These are phyloP conservation scores for Vanderwaltozyma tropicalis DNA, from an alignment of 805 yeast genomes.

Conservation along the genomic window DNA sequence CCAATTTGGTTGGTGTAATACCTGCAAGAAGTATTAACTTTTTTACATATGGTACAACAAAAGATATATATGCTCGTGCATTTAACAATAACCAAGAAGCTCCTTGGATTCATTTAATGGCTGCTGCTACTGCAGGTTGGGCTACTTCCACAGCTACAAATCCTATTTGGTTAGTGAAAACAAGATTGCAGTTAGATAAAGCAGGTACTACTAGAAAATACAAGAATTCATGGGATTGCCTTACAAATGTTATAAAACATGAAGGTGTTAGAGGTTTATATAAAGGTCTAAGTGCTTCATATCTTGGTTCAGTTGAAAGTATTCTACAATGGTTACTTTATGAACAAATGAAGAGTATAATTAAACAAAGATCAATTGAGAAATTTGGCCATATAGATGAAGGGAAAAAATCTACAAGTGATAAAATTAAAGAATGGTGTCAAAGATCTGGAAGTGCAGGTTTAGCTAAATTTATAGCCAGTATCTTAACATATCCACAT, in stretches of 20 bases:
- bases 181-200: conserved; percentile 85
- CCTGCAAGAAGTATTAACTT: conserved; percentile 97
- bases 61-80: conserved; percentile 54
- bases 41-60: conserved; percentile 92
- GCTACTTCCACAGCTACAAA: conserved; percentile 93
- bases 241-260: conserved; percentile 50
- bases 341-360: conserved; percentile 80
- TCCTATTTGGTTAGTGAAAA: conserved; percentile 95
- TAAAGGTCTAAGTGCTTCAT: conserved; percentile 88
- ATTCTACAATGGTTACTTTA: conserved; percentile 94
- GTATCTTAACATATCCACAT: conserved; percentile 89
- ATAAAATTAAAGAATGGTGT: conserved; percentile 75
- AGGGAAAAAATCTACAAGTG: conserved; percentile 35
- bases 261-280: conserved; percentile 81
- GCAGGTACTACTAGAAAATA: conserved; percentile 53
- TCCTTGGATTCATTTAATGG: conserved; percentile 72
- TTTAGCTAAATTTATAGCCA: conserved; percentile 86
- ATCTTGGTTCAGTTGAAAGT: conserved; percentile 85
- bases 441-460: conserved; percentile 98
- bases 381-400: conserved; percentile 27
- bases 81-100: conserved; percentile 70
- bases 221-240: conserved; percentile 78
- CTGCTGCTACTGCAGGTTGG: conserved; percentile 88
- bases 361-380: conserved; percentile 42
- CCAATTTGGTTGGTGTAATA: conserved; percentile 92